Conservation (phyloP, 768 basidiomycete genomes). For the Chiua virens region DNA sequence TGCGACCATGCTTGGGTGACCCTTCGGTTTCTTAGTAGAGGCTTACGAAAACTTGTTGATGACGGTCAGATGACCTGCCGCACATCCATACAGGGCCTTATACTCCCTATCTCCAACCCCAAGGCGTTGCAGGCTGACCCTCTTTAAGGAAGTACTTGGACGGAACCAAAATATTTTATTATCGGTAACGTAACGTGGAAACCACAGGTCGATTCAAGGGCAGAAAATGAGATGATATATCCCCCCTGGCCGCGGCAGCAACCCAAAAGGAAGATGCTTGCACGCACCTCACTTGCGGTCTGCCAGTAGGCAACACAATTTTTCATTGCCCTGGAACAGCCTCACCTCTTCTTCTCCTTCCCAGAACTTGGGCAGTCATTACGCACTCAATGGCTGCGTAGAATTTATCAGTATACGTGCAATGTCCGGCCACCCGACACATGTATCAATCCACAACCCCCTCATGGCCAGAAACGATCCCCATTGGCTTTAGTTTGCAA, state of each 20-base stretch:
- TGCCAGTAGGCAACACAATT: slow-evolving; percentile 7
- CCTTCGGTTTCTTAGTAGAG: slow-evolving; percentile 10
- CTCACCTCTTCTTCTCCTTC: slow-evolving; percentile 7
- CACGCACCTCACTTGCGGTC: slow-evolving; percentile 22
- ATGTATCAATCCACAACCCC: slow-evolving; percentile 15
- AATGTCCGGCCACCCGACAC: slow-evolving; percentile 15
- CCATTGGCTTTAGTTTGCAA: not conserved
- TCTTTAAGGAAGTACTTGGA: slow-evolving; percentile 14
- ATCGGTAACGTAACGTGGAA: slow-evolving; percentile 29
- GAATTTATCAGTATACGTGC: slow-evolving; percentile 9
- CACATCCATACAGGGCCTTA: not conserved
- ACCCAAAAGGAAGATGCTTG: slow-evolving; percentile 7
- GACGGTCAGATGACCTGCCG: no score
- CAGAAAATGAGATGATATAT: slow-evolving; percentile 20
- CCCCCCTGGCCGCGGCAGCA: slow-evolving; percentile 5
- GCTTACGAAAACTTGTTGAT: slow-evolving; percentile 20
- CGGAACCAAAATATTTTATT: slow-evolving; percentile 11
- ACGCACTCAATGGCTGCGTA: slow-evolving; percentile 6
- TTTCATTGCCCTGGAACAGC: slow-evolving; percentile 27
- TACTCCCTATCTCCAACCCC: slow-evolving; percentile 21
- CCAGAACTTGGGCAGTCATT: slow-evolving; percentile 3
- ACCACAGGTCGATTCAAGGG: slow-evolving; percentile 9
- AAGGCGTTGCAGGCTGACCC: slow-evolving; percentile 9
- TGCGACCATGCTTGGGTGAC: not conserved
- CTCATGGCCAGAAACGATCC: slow-evolving; percentile 8